phyloP scores from a whole-genome alignment of 306 rosid species.

The Glycyrrhiza uralensis region DNA sequence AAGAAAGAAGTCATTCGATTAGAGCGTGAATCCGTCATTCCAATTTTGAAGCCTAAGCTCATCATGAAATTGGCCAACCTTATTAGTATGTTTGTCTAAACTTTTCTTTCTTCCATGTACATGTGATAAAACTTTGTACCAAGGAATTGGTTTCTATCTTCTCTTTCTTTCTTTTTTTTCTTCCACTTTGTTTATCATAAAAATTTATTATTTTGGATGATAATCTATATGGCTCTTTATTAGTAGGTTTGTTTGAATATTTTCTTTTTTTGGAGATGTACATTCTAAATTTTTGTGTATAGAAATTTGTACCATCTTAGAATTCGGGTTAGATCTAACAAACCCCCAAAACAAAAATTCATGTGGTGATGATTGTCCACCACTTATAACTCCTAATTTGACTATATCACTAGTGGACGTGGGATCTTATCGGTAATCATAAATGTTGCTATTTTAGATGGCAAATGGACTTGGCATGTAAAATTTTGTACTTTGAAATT shows the following conservation, averaged over 20 bases:
- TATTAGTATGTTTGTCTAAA: conserved; percentile 45
- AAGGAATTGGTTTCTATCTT: neutral
- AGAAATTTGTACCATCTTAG: too few relatives aligned
- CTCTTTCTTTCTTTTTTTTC: too few relatives aligned
- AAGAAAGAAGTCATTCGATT: conserved; percentile 63
- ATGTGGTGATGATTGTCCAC: too few relatives aligned
- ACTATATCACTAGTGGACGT: too few relatives aligned
- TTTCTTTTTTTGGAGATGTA: neutral
- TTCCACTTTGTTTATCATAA: too few relatives aligned
- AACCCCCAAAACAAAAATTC: too few relatives aligned
- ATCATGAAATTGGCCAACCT: conserved; percentile 73
- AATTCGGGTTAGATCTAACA: too few relatives aligned
- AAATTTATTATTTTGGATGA: too few relatives aligned
- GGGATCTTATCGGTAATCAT: too few relatives aligned
- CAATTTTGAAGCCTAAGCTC: conserved; percentile 72
- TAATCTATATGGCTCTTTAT: conserved; percentile 38
- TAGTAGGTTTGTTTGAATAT: conserved; percentile 28
- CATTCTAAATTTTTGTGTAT: neutral
- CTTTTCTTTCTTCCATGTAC: neutral
- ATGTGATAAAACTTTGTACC: neutral
- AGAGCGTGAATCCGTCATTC: conserved; percentile 86
- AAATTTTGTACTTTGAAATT: too few relatives aligned
- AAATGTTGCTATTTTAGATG: neutral
- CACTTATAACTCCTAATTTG: too few relatives aligned
- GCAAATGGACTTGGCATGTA: neutral